A percentile compares a stretch with the other conserved stretches of the same genome.
Evolutionary conservation across 2,329 filamentous ascomycete species (phyloP).

Genomic region (Trichoderma gracile): DNA sequence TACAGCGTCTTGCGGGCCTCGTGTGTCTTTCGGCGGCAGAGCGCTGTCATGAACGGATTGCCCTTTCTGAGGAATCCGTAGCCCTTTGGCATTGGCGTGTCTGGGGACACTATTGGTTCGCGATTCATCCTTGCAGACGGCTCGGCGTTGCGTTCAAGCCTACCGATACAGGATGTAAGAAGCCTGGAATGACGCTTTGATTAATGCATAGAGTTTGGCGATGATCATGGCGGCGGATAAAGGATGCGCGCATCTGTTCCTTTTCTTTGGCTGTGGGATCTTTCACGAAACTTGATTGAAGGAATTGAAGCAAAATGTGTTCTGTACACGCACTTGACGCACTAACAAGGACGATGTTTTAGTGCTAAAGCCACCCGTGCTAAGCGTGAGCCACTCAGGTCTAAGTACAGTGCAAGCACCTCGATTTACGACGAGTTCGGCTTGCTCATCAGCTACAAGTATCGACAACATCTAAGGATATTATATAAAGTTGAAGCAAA

Average conservation of each 20-base stretch:
- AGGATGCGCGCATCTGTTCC: not conserved
- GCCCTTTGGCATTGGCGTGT: constrained; percentile 39
- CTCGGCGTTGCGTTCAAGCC: not conserved
- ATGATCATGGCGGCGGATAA: not conserved
- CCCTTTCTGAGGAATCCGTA: constrained; percentile 48
- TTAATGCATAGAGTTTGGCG: not conserved
- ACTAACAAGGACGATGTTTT: constrained; percentile 5
- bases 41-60: constrained; percentile 44
- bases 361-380: not conserved
- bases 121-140: not conserved
- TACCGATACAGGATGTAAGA: not conserved
- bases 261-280: not conserved
- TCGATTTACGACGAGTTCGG: not conserved
- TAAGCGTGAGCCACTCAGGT: not conserved
- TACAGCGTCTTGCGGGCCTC: constrained; percentile 40
- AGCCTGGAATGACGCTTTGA: not conserved
- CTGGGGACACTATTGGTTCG: constrained; percentile 32
- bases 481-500: no score
- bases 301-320: no score
- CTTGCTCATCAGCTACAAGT: no score
- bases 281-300: not conserved
- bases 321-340: not conserved
- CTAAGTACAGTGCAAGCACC: no score
- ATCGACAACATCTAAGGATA: not conserved
- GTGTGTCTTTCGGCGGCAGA: constrained; percentile 44